Base-by-base conservation (phyloP, 140 eudicot genomes). In the Erigeron philadelphicus region DNA sequence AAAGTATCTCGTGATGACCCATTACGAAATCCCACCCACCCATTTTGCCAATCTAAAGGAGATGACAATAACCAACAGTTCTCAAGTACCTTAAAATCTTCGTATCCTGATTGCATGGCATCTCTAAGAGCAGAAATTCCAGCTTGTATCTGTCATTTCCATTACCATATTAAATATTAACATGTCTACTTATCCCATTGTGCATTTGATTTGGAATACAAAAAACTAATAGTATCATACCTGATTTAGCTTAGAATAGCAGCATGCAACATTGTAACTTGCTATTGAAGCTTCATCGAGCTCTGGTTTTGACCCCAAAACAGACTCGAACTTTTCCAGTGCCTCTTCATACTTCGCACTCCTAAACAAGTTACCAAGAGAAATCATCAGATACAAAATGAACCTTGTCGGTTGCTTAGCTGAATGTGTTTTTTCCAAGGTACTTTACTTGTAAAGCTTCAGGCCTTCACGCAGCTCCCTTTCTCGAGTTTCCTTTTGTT, bases 241-340 rank as follows among this genome's bases (percentile, higher is more conserved):
- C 96, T 89, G 96, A 75, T 92, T 70, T 55, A 92, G 93, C 84
- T 92, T 92, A 3, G 98, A 79, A 77, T 92, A 92, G 74, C 98
- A 92, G 82, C 98, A 92, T 4, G 98, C 96, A 46, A 92, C 98
- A 58, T 92, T 92, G 85, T 92, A 92, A 77, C 90, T 93, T 35
- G 98, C 96, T 61, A 92, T 82, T 6, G 96, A 81, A 78, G 95
- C 83, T 82, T 93, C 98, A 52, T 84, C 57, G 49, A 60, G 15
- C 48, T 81, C 87, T 4, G 90, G 98, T 78, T 80, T 84, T 75
- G 94, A 89, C 68, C 96, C 98, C 68, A 93, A 76, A 38, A 89
- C 98, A 1, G 98, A 93, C 84, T 93, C 98, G 25, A 93, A 93
- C 78, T 86, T 93, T 68, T 84, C 95, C 79, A 85, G 76, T 35